Base-by-base conservation (phyloP, 192 early-diverging fungal genomes). In the Entomortierella beljakovae region DNA sequence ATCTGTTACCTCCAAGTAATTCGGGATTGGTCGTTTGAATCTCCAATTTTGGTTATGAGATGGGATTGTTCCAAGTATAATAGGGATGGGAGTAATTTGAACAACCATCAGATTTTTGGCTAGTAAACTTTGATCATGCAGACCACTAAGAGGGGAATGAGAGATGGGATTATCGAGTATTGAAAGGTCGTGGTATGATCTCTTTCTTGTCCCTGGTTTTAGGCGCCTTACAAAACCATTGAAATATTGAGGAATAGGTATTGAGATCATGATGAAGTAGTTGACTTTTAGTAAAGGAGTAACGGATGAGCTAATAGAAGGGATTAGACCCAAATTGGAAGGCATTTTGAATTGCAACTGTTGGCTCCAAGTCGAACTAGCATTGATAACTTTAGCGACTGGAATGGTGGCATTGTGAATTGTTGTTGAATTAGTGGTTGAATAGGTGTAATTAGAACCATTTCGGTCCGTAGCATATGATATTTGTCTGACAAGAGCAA, bases 1-100 rank as follows among this genome's bases (percentile, higher is more conserved):
- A 48, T 68, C 68, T 2, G 22, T 5, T 0, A 79, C 75, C 13
- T 65, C 75, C 32, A 61, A 16, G 32, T 79, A 43, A 15, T 56
- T 64, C 5, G 75, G 75, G n/a, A 79, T 54, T 4, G 67, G 67
- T 37, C 66, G 66, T 35, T 74, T 74, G 63, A 66, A 57, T 26
- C 16, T 56, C 15, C 40, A 53, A 1, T 49, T 40, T 13, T 31
- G 23, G 9, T 33, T 4, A 37, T 58, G n/a, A 23, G 60, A 40
- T 6, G 75, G 28, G 0, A 74, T 29, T 2, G 71, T 53, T 26
- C 67, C 62, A 20, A 79, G 25, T 26, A 51, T 37, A 28, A 70
- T 64, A 23, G 75, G 75, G 20, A 79, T 70, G 0, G 75, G 75
- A 9, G 61, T 20, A 49, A 79, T 34, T 9, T 64, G 48, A 13